Conservation (phyloP, 1,139 yeast genomes). For the Kluyveromyces sp. region DNA sequence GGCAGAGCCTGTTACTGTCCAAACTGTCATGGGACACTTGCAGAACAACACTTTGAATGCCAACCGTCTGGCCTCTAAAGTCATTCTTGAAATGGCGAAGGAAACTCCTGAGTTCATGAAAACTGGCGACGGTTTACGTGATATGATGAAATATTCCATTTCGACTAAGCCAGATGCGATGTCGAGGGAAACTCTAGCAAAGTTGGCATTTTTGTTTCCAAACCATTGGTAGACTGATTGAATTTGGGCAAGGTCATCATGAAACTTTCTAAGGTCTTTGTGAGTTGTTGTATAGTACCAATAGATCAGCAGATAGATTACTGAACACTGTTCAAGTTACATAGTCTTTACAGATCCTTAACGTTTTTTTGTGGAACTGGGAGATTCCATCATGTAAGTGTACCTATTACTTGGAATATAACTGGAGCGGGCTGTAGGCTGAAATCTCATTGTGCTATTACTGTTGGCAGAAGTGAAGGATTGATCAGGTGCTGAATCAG, state of each 20-base stretch:
- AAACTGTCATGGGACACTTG: conserved; percentile 86
- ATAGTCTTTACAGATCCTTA: background rate
- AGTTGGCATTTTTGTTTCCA: conserved; percentile 86
- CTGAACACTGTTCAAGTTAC: background rate
- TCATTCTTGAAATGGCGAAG: conserved; percentile 60
- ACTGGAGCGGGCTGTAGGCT: conserved; percentile 18
- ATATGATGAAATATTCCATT: conserved; percentile 74
- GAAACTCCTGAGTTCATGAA: conserved; percentile 48
- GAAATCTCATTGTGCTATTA: conserved; percentile 2
- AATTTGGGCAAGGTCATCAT: background rate
- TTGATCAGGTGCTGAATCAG: background rate
- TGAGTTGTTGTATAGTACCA: background rate
- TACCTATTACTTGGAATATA: conserved; percentile 40
- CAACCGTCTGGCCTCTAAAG: conserved; percentile 60
- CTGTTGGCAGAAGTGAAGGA: background rate
- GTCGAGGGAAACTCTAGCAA: conserved; percentile 63
- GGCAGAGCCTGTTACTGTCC: conserved; percentile 95
- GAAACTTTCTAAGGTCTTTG: background rate
- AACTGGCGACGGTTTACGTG: conserved; percentile 64
- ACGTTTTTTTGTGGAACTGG: conserved; percentile 33
- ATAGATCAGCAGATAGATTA: background rate
- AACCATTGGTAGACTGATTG: conserved; percentile 73
- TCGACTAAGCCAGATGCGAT: conserved; percentile 75
- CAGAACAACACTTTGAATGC: conserved; percentile 87
- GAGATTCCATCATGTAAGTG: conserved; percentile 39